Evolutionary conservation across 371 early-diverging fungal species (phyloP).

Genomic region (Homolaphlyctis polyrhiza): DNA sequence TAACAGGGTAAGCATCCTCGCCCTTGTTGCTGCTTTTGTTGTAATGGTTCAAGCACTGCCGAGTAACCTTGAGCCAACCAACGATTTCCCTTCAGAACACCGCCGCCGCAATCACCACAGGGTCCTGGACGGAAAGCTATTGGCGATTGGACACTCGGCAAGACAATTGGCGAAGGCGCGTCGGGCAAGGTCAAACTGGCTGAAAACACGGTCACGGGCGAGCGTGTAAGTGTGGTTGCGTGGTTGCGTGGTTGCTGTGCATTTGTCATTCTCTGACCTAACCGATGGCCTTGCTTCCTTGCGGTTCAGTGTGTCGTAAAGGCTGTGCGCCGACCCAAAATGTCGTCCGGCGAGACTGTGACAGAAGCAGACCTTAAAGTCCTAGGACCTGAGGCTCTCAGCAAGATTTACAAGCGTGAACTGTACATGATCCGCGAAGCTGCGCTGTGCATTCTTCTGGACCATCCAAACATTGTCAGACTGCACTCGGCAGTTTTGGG

Average conservation of each 20-base stretch:
- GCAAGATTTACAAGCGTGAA: constrained; percentile 22
- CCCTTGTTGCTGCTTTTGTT: too few relatives aligned
- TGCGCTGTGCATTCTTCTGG: constrained; percentile 18
- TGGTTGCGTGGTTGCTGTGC: too few relatives aligned
- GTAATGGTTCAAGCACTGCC: too few relatives aligned
- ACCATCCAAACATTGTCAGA: constrained; percentile 30
- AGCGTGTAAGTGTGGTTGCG: constrained; percentile 23
- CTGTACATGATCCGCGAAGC: constrained; percentile 38
- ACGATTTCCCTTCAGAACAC: too few relatives aligned
- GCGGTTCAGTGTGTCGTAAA: constrained; percentile 39
- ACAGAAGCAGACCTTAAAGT: constrained; percentile 11
- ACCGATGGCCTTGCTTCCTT: not conserved
- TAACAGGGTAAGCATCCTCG: too few relatives aligned
- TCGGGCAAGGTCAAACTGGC: constrained; percentile 96
- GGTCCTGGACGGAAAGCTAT: constrained; percentile 9
- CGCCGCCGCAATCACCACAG: not conserved
- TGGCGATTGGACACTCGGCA: constrained; percentile 29
- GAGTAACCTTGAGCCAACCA: too few relatives aligned
- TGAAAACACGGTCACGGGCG: constrained; percentile 55
- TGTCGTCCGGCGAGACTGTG: not conserved
- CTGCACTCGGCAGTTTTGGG: constrained; percentile 26
- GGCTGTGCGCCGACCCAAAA: constrained; percentile 19
- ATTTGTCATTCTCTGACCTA: too few relatives aligned
- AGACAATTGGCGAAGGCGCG: constrained; percentile 79
- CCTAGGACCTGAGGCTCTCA: constrained; percentile 2